A percentile compares a stretch with the other conserved stretches of the same genome.
These are phyloP conservation scores for Singerocomus rubriflavus DNA, from an alignment of 1,284 basidiomycete species.

Conservation along the genomic window DNA sequence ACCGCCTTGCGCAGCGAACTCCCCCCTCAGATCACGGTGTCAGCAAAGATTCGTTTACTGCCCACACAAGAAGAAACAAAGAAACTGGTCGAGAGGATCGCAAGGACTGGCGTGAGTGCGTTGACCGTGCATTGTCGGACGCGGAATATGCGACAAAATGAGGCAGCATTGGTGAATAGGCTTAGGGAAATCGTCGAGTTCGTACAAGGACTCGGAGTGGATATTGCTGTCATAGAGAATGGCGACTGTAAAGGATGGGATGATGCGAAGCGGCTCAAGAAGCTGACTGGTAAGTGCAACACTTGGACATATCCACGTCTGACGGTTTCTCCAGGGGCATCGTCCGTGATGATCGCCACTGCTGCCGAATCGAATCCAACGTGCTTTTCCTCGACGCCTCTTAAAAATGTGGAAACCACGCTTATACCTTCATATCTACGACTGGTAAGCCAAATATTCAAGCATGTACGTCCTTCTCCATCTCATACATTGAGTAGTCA, in stretches of 20 bases:
- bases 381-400: slow-evolving; percentile 73
- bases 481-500: slow-evolving; percentile 37
- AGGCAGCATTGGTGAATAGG: slow-evolving; percentile 77
- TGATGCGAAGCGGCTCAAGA: slow-evolving; percentile 75
- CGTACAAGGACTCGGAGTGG: slow-evolving; percentile 64
- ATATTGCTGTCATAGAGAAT: slow-evolving; percentile 88
- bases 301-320: background rate
- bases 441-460: slow-evolving; percentile 49
- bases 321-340: slow-evolving; percentile 56
- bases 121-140: slow-evolving; percentile 97
- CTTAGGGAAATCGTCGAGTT: slow-evolving; percentile 84
- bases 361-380: slow-evolving; percentile 92
- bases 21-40: slow-evolving; percentile 76
- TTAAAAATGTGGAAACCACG: slow-evolving; percentile 66
- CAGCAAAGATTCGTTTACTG: slow-evolving; percentile 90
- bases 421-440: slow-evolving; percentile 78
- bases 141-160: slow-evolving; percentile 84
- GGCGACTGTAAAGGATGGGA: slow-evolving; percentile 85
- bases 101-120: slow-evolving; percentile 84
- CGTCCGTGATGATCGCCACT: slow-evolving; percentile 94
- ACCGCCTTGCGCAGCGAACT: slow-evolving; percentile 72
- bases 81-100: slow-evolving; percentile 81
- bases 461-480: background rate
- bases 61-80: slow-evolving; percentile 86
- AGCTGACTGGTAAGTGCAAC: slow-evolving; percentile 59